These are phyloP conservation scores for Chaetomiaceae sp. DNA, from an alignment of 2,329 filamentous ascomycete species.

Conservation along the genomic window DNA sequence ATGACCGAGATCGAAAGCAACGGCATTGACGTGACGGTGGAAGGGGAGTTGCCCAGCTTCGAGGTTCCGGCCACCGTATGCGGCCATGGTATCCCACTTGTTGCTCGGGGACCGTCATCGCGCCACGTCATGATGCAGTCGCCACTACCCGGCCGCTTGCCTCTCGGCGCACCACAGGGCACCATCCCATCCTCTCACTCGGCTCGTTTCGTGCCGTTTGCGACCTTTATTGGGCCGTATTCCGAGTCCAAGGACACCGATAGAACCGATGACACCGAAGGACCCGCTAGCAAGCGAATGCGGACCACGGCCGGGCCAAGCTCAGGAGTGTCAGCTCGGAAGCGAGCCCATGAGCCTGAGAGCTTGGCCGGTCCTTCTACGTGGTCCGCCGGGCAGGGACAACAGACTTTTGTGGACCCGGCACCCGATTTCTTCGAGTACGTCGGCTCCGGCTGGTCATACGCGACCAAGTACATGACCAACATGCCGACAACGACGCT, in stretches of 20 bases:
- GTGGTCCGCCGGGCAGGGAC: not conserved
- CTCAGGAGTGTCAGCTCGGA: not conserved
- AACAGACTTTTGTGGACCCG: not conserved
- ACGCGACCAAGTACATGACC: constrained; percentile 6
- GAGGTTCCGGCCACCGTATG: constrained; percentile 30
- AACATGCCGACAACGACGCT: not conserved
- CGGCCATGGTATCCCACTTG: constrained; percentile 40
- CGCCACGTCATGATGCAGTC: constrained; percentile 38
- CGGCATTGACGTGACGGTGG: constrained; percentile 31
- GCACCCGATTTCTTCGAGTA: constrained; percentile 10
- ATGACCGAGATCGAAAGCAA: constrained; percentile 70
- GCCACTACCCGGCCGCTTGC: constrained; percentile 43
- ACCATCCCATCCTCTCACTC: not conserved
- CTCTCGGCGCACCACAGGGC: constrained; percentile 34
- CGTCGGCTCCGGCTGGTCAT: constrained; percentile 9
- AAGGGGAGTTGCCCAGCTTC: not conserved
- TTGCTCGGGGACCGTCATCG: constrained; percentile 43
- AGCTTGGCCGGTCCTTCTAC: not conserved
- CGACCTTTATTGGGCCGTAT: not conserved
- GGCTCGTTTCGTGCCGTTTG: not conserved
- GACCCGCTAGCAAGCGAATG: constrained; percentile 32
- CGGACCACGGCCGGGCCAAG: constrained; percentile 28
- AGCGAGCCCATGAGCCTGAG: no score
- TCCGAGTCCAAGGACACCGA: not conserved
- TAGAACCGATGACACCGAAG: constrained; percentile 5